phyloP scores from a whole-genome alignment of 768 basidiomycete genomes.

The Amanita brunnescens region DNA sequence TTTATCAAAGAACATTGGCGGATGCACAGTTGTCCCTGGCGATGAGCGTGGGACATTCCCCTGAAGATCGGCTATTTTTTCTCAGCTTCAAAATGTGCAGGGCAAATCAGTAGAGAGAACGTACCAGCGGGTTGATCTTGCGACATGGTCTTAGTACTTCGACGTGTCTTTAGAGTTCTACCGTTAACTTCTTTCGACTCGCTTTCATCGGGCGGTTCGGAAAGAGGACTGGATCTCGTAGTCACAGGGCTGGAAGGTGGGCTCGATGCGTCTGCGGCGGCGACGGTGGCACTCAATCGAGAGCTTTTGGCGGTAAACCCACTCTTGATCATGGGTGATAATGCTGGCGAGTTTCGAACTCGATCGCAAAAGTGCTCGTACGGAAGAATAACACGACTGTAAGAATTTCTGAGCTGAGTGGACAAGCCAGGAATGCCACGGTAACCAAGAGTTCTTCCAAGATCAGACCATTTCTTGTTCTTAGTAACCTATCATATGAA shows the following conservation, averaged over 20 bases:
- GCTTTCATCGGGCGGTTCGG: slow-evolving; percentile 72
- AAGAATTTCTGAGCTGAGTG: slow-evolving; percentile 84
- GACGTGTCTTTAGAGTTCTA: slow-evolving; percentile 33
- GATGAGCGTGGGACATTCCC: neutral
- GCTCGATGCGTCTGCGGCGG: slow-evolving; percentile 38
- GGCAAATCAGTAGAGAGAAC: neutral
- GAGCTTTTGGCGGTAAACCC: slow-evolving; percentile 36
- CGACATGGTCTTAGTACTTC: slow-evolving; percentile 43
- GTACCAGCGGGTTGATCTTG: slow-evolving; percentile 40
- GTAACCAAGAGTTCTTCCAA: slow-evolving; percentile 80
- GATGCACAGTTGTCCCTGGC: slow-evolving; percentile 25
- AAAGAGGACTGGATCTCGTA: slow-evolving; percentile 68
- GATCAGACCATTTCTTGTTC: slow-evolving; percentile 79
- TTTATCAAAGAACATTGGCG: slow-evolving; percentile 42
- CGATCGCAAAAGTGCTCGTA: slow-evolving; percentile 86
- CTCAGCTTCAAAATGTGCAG: neutral
- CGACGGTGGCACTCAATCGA: slow-evolving; percentile 29
- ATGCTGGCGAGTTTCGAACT: slow-evolving; percentile 55
- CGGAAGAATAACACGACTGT: slow-evolving; percentile 87
- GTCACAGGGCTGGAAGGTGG: slow-evolving; percentile 70
- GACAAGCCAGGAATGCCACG: slow-evolving; percentile 74
- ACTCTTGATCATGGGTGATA: slow-evolving; percentile 36
- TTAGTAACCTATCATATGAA: slow-evolving; percentile 57
- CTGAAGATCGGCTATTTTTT: neutral
- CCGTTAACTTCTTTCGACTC: slow-evolving; percentile 51